phyloP scores from a whole-genome alignment of 2,329 filamentous ascomycete genomes.

The Pyricularia sp. region DNA sequence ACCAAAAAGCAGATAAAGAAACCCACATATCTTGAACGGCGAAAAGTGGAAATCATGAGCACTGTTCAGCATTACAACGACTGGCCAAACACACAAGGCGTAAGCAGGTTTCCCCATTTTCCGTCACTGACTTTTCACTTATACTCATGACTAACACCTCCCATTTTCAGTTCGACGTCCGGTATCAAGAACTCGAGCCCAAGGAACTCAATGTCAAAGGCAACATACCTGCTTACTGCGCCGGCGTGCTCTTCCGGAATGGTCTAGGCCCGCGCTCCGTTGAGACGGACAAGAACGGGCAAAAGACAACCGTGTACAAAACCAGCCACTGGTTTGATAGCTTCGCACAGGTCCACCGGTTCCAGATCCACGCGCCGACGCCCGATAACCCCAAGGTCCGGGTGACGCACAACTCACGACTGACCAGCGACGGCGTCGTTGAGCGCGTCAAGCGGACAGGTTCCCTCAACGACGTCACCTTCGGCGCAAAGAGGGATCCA shows the following conservation, averaged over 20 bases:
- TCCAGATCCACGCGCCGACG: conserved; percentile 5
- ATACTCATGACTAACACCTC: neutral
- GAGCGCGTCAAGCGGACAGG: conserved; percentile 74
- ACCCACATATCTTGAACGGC: neutral
- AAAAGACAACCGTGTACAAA: neutral
- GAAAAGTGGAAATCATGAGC: neutral
- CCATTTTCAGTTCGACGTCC: conserved; percentile 4
- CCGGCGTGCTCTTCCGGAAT: conserved; percentile 6
- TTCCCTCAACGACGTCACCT: conserved; percentile 42
- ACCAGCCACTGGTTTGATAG: conserved; percentile 6
- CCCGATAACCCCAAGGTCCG: conserved; percentile 1
- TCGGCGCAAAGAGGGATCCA: conserved; percentile 6
- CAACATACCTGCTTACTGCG: conserved; percentile 4
- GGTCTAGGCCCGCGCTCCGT: conserved; percentile 5
- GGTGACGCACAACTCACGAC: conserved; percentile 6
- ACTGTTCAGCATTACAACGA: conserved; percentile 3
- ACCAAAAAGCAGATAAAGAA: neutral
- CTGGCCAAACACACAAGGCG: conserved; percentile 6
- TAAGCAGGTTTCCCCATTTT: neutral
- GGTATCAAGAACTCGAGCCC: conserved; percentile 5
- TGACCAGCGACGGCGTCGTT: conserved; percentile 48
- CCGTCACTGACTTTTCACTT: neutral
- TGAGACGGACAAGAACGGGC: neutral
- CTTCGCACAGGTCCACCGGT: conserved; percentile 6
- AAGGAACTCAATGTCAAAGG: conserved; percentile 4